These are phyloP conservation scores for Schizophyllum amplum DNA, from an alignment of 1,284 basidiomycete species.

Conservation along the genomic window DNA sequence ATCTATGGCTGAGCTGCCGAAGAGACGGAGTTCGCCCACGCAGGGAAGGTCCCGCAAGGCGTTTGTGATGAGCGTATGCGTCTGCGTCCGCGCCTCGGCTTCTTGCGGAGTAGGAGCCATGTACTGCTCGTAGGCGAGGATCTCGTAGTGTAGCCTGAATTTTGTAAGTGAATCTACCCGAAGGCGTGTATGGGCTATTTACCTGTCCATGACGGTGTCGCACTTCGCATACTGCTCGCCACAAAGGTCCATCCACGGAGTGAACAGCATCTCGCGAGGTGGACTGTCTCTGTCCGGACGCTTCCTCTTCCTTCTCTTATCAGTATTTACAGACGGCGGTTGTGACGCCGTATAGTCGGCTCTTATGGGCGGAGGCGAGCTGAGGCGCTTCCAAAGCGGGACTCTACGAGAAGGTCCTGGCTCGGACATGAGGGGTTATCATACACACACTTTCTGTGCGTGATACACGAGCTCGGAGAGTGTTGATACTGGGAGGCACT, in stretches of 20 bases:
- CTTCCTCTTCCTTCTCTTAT: not conserved
- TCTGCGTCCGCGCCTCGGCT: constrained; percentile 37
- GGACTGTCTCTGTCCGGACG: not conserved
- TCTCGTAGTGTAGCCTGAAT: constrained; percentile 58
- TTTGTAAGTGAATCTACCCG: not conserved
- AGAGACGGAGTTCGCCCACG: constrained; percentile 46
- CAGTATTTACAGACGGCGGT: not conserved
- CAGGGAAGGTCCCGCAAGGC: constrained; percentile 38
- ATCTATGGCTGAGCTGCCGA: constrained; percentile 59
- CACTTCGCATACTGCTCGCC: not conserved
- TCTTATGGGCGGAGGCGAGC: not conserved
- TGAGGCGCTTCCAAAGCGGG: not conserved
- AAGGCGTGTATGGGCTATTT: not conserved
- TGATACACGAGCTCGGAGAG: too few species aligned
- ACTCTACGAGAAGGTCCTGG: too few species aligned
- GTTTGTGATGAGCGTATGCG: constrained; percentile 44
- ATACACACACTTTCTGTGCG: too few species aligned
- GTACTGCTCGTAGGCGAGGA: constrained; percentile 49
- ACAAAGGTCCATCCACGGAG: not conserved
- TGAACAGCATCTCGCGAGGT: not conserved
- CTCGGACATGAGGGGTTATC: too few species aligned
- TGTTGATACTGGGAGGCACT: too few species aligned
- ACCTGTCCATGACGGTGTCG: not conserved
- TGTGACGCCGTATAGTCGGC: not conserved
- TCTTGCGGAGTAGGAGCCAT: constrained; percentile 51